Conservation (phyloP, 2,329 filamentous ascomycete genomes). For the Colletotrichum sojae region DNA sequence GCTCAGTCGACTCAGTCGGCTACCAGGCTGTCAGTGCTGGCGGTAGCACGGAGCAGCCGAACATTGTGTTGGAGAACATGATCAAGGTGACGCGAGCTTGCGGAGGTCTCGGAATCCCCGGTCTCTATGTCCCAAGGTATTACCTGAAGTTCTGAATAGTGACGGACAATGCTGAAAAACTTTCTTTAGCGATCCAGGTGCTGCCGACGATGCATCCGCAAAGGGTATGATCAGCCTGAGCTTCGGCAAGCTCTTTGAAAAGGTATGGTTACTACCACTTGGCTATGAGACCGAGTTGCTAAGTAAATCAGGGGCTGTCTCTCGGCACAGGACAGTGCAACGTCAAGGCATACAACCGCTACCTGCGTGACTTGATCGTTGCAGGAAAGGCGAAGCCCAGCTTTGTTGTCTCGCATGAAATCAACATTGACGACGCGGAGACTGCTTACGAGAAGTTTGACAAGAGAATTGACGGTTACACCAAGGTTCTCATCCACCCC, state of each 20-base stretch:
- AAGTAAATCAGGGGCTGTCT: constrained; percentile 63
- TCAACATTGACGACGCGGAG: constrained; percentile 73
- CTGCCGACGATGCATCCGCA: constrained; percentile 71
- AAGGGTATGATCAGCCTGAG: constrained; percentile 75
- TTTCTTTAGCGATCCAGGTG: constrained; percentile 69
- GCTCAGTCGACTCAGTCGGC: constrained; percentile 76
- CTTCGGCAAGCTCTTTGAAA: constrained; percentile 79
- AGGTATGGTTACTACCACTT: constrained; percentile 57
- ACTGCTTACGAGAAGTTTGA: constrained; percentile 77
- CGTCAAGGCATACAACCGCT: constrained; percentile 77
- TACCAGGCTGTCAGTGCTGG: constrained; percentile 73
- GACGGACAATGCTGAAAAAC: constrained; percentile 28
- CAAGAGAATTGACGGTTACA: constrained; percentile 75
- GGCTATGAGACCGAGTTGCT: not conserved
- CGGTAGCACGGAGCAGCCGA: constrained; percentile 72
- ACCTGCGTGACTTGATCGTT: constrained; percentile 76
- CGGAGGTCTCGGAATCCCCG: constrained; percentile 73
- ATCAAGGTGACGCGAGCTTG: constrained; percentile 74
- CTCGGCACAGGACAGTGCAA: constrained; percentile 77
- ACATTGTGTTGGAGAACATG: constrained; percentile 74
- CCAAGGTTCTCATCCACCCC: constrained; percentile 77
- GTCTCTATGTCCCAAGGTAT: constrained; percentile 60
- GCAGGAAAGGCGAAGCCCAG: constrained; percentile 75
- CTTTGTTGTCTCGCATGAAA: constrained; percentile 77
- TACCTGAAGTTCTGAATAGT: not conserved